These are phyloP conservation scores for Fusarium drepaniforme DNA, from an alignment of 2,329 filamentous ascomycete genomes.

Conservation along the genomic window DNA sequence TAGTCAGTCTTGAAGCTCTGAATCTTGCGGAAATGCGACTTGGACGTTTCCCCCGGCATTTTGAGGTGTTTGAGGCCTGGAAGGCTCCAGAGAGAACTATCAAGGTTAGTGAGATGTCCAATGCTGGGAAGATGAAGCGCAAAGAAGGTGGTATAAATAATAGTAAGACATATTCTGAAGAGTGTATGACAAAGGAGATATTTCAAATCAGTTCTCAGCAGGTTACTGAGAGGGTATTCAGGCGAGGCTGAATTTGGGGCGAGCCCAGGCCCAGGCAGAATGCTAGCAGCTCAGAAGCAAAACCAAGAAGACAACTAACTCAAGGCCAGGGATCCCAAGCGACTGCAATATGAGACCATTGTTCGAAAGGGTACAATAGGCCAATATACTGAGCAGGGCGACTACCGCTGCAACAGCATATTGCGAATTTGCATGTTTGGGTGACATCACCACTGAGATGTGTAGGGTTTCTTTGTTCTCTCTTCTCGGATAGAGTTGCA, in stretches of 20 bases:
- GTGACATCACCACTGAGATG: slow-evolving; percentile 26
- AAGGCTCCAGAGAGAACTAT: slow-evolving; percentile 38
- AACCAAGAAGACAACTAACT: slow-evolving; percentile 29
- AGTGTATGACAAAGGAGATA: neutral
- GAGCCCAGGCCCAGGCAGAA: neutral
- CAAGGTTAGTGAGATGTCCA: slow-evolving; percentile 19
- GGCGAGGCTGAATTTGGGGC: neutral
- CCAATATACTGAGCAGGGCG: slow-evolving; percentile 37
- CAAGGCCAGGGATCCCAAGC: neutral
- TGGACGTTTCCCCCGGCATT: slow-evolving; percentile 67
- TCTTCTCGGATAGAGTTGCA: slow-evolving; percentile 6
- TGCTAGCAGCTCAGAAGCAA: neutral
- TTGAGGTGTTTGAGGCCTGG: slow-evolving; percentile 31
- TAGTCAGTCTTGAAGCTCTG: slow-evolving; percentile 92
- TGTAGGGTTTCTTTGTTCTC: slow-evolving; percentile 5
- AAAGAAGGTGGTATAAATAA: neutral
- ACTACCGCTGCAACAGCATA: slow-evolving; percentile 36
- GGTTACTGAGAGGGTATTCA: neutral
- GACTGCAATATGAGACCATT: neutral
- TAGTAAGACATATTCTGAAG: neutral
- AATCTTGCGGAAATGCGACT: slow-evolving; percentile 80
- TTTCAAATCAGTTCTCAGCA: neutral
- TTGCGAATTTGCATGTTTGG: slow-evolving; percentile 9
- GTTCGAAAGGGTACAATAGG: slow-evolving; percentile 17
- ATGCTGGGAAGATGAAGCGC: neutral